These are phyloP conservation scores for Acorus gramineus DNA, from an alignment of 106 monocot genomes.

Conservation along the genomic window DNA sequence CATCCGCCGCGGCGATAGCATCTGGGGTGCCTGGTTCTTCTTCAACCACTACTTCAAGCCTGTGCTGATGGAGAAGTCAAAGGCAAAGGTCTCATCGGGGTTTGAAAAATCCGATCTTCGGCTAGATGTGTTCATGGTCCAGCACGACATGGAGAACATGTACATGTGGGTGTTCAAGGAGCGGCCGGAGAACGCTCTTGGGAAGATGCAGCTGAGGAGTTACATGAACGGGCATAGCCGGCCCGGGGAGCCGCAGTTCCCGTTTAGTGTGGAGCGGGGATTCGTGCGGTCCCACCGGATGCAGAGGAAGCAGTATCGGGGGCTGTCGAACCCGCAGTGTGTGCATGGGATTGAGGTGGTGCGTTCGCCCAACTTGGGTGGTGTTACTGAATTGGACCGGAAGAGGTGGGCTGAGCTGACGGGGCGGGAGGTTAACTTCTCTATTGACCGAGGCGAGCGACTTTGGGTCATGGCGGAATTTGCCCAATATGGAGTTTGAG, in stretches of 20 bases:
- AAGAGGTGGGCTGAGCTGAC: constrained; percentile 38
- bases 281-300: constrained; percentile 34
- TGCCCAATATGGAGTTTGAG: constrained; percentile 27
- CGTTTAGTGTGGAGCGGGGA: constrained; percentile 25
- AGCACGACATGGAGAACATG: constrained; percentile 47
- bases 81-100: constrained; percentile 17
- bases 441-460: constrained; percentile 25
- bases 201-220: constrained; percentile 40
- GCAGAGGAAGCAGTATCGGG: constrained; percentile 38
- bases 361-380: constrained; percentile 16
- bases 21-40: constrained; percentile 43
- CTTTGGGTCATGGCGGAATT: constrained; percentile 31
- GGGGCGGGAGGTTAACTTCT: constrained; percentile 26
- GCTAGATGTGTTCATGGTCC: constrained; percentile 26
- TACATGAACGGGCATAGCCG: constrained; percentile 42
- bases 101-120: constrained; percentile 26
- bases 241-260: constrained; percentile 29
- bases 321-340: constrained; percentile 34
- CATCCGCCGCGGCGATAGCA: constrained; percentile 26
- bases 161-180: constrained; percentile 47
- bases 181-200: constrained; percentile 29
- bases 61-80: constrained; percentile 21
- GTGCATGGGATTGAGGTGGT: constrained; percentile 36
- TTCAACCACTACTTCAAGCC: constrained; percentile 39
- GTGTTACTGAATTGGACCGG: constrained; percentile 17